Evolutionary conservation across 371 early-diverging fungal genomes (phyloP).

Genomic region (Saksenaea oblongispora): DNA sequence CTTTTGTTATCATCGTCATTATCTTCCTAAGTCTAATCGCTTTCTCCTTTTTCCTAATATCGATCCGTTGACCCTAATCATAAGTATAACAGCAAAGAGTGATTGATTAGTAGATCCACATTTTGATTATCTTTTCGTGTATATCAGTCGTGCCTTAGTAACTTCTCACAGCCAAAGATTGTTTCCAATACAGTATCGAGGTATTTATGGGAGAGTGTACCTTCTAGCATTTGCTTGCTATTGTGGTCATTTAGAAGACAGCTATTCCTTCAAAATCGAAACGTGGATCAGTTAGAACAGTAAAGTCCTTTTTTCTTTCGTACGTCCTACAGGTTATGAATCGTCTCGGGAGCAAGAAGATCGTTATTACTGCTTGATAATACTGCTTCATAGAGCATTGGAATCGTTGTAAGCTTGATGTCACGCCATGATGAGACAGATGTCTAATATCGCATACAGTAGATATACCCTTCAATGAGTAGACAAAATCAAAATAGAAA

Average conservation of each 20-base stretch:
- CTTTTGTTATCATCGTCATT: not conserved
- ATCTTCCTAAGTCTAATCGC: not conserved
- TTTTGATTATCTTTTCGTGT: not conserved
- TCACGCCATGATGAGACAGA: not conserved
- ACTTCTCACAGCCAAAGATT: not conserved
- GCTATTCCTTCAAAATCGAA: not conserved
- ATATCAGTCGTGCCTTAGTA: not conserved
- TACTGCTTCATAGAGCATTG: not conserved
- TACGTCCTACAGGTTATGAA: not conserved
- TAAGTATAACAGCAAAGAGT: not conserved
- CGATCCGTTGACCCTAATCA: not conserved
- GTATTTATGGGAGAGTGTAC: not conserved
- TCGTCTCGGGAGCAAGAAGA: constrained; percentile 1
- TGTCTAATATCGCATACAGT: not conserved
- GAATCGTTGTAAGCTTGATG: not conserved
- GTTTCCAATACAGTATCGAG: not conserved
- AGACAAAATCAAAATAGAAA: not conserved
- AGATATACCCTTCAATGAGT: not conserved
- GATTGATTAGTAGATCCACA: not conserved
- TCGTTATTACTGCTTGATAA: not conserved
- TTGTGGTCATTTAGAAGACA: not conserved
- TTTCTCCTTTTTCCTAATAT: not conserved
- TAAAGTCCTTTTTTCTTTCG: not conserved
- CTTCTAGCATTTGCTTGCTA: not conserved
- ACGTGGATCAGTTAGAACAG: not conserved